Evolutionary conservation across 805 yeast species (phyloP).

Genomic region (Yarrowia porcina): DNA sequence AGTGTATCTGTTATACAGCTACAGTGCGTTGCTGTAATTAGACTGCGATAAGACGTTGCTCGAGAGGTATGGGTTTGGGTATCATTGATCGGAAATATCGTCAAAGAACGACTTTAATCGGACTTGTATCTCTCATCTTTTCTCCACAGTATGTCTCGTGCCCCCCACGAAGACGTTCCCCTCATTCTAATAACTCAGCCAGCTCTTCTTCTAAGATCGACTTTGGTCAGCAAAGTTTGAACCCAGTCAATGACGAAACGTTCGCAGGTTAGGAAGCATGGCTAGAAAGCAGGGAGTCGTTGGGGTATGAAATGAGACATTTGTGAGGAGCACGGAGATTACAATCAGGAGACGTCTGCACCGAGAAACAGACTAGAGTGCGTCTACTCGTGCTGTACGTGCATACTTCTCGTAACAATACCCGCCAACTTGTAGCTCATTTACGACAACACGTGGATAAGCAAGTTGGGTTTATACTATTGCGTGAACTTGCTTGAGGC

Average conservation of each 20-base stretch:
- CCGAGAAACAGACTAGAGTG: no score
- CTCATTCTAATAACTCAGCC: constrained; percentile 1
- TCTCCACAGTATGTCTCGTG: background rate
- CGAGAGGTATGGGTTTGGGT: no score
- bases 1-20: background rate
- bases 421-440: no score
- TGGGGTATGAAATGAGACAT: background rate
- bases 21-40: background rate
- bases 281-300: no score
- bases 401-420: no score
- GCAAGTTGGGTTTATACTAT: background rate
- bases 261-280: background rate
- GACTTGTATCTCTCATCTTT: no score
- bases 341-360: no score
- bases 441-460: background rate
- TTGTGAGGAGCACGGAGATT: background rate
- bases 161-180: background rate
- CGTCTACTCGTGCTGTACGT: no score
- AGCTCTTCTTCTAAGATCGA: background rate
- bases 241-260: background rate
- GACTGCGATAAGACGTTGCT: no score
- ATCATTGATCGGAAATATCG: no score
- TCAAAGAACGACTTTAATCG: no score
- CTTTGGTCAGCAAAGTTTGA: background rate
- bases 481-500: background rate